Evolutionary conservation across 306 rosid genomes (phyloP).

Genomic region (Casuarina glauca): DNA sequence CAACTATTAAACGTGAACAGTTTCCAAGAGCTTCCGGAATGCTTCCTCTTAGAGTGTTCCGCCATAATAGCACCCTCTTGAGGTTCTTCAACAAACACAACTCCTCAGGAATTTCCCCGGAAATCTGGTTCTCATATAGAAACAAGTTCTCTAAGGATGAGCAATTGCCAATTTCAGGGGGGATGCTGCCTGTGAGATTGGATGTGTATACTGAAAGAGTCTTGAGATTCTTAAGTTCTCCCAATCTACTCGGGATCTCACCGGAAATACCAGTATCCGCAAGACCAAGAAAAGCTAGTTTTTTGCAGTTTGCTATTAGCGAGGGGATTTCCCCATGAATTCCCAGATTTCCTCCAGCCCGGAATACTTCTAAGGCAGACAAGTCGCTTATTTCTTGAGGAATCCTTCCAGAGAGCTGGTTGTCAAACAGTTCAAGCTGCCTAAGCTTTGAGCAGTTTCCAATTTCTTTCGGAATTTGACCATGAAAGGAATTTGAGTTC

Average conservation of each 20-base stretch:
- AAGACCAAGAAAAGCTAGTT: slow-evolving; percentile 68
- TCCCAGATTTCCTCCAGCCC: slow-evolving; percentile 86
- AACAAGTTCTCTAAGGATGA: slow-evolving; percentile 72
- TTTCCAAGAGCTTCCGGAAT: slow-evolving; percentile 72
- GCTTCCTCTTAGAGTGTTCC: slow-evolving; percentile 69
- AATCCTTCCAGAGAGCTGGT: slow-evolving; percentile 72
- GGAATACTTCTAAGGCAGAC: slow-evolving; percentile 48
- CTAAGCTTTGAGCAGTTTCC: slow-evolving; percentile 80
- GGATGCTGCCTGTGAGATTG: slow-evolving; percentile 75
- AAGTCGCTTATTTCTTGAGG: slow-evolving; percentile 73
- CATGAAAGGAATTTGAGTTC: slow-evolving; percentile 70
- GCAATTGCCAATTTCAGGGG: slow-evolving; percentile 76
- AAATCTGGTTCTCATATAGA: slow-evolving; percentile 79
- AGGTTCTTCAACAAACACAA: slow-evolving; percentile 66
- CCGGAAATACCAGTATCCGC: slow-evolving; percentile 85
- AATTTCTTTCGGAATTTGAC: slow-evolving; percentile 65
- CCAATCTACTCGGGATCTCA: slow-evolving; percentile 70
- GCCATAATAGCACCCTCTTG: slow-evolving; percentile 72
- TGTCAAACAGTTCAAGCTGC: slow-evolving; percentile 68
- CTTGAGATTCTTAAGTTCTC: slow-evolving; percentile 67
- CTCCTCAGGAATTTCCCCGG: slow-evolving; percentile 70
- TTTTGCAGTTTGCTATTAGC: slow-evolving; percentile 73
- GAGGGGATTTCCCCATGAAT: slow-evolving; percentile 79
- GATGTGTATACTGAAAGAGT: slow-evolving; percentile 83
- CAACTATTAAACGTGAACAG: slow-evolving; percentile 59